Evolutionary conservation across 2,329 filamentous ascomycete genomes (phyloP).

Genomic region (Graphilbum sp.): DNA sequence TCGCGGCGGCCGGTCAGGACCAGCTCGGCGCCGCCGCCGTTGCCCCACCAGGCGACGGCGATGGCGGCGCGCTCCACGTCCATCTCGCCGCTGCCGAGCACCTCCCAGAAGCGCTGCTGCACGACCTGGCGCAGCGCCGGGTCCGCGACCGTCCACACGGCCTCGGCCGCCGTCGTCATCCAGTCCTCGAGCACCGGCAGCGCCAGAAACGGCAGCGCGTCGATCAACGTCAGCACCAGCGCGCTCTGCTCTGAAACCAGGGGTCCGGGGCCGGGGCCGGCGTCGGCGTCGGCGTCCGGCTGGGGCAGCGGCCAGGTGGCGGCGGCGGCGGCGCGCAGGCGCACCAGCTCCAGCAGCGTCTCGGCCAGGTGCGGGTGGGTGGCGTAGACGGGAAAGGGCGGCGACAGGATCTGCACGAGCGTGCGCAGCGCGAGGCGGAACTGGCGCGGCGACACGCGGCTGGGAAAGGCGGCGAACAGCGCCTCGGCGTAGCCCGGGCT

Average conservation of each 20-base stretch:
- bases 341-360: slow-evolving; percentile 62
- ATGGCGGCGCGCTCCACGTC: slow-evolving; percentile 68
- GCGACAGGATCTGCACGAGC: slow-evolving; percentile 63
- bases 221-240: slow-evolving; percentile 59
- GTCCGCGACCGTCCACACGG: slow-evolving; percentile 44
- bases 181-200: slow-evolving; percentile 61
- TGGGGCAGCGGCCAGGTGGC: slow-evolving; percentile 20
- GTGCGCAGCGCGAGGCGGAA: slow-evolving; percentile 82
- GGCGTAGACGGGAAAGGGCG: slow-evolving; percentile 59
- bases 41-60: slow-evolving; percentile 77
- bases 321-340: slow-evolving; percentile 44
- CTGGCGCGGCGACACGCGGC: slow-evolving; percentile 63
- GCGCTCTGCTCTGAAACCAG: slow-evolving; percentile 76
- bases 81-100: slow-evolving; percentile 68
- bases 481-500: slow-evolving; percentile 73
- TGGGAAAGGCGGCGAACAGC: slow-evolving; percentile 64
- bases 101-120: slow-evolving; percentile 61
- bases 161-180: slow-evolving; percentile 54
- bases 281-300: background rate
- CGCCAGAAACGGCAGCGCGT: slow-evolving; percentile 60
- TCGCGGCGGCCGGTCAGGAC: slow-evolving; percentile 17
- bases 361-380: slow-evolving; percentile 65
- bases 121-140: slow-evolving; percentile 44
- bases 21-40: slow-evolving; percentile 34
- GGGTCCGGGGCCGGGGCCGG: slow-evolving; percentile 9